Evolutionary conservation across 106 monocot species (phyloP).

Genomic region (Dioscorea dumetorum): DNA sequence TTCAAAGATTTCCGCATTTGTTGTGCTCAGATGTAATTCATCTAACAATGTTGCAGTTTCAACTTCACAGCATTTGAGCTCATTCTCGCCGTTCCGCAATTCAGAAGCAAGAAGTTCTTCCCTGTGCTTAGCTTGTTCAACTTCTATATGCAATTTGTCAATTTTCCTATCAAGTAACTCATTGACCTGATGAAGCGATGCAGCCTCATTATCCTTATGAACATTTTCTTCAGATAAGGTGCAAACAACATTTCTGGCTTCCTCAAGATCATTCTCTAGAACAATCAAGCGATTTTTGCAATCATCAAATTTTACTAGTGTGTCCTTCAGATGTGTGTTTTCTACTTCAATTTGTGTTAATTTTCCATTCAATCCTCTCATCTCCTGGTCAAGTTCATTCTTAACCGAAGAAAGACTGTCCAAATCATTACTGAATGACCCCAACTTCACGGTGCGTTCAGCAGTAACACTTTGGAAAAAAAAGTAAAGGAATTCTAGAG

Average conservation of each 20-base stretch:
- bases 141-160: conserved; percentile 15
- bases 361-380: conserved; percentile 25
- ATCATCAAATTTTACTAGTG: conserved; percentile 22
- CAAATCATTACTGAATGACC: conserved; percentile 18
- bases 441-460: conserved; percentile 33
- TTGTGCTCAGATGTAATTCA: conserved; percentile 26
- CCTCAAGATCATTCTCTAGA: conserved; percentile 32
- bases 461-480: conserved; percentile 29
- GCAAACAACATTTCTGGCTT: conserved; percentile 6
- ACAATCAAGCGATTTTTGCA: conserved; percentile 15
- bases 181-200: conserved; percentile 20
- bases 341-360: conserved; percentile 21
- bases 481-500: conserved; percentile 33
- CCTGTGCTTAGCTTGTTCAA: conserved; percentile 18
- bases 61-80: conserved; percentile 24
- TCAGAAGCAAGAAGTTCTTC: conserved; percentile 22
- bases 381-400: conserved; percentile 24
- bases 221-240: conserved; percentile 14
- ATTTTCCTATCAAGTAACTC: conserved; percentile 16
- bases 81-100: conserved; percentile 16
- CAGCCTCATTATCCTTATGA: conserved; percentile 21
- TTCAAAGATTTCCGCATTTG: conserved; percentile 31
- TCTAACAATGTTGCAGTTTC: conserved; percentile 27
- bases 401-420: conserved; percentile 21
- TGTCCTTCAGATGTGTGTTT: conserved; percentile 37